These are phyloP conservation scores for Nosema granulosis DNA, from an alignment of 371 early-diverging fungal species.

Conservation along the genomic window DNA sequence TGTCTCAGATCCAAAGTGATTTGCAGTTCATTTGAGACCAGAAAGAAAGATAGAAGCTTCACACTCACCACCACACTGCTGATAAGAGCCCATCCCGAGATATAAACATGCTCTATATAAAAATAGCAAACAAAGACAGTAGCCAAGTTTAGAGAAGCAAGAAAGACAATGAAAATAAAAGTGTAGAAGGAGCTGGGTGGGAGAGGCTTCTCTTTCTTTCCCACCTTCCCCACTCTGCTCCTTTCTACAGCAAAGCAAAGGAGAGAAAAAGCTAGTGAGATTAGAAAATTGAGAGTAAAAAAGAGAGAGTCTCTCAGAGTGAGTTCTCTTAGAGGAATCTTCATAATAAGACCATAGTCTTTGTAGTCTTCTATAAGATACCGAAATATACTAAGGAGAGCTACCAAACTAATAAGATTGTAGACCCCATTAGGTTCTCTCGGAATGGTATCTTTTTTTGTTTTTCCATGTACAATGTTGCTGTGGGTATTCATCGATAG, in stretches of 20 bases:
- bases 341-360: conserved; percentile 40
- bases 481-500: no score
- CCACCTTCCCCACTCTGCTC: background rate
- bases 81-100: conserved; percentile 39
- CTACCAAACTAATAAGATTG: conserved; percentile 31
- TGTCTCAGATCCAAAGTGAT: background rate
- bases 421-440: conserved; percentile 17
- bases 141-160: conserved; percentile 13
- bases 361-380: conserved; percentile 41
- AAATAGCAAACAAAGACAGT: background rate
- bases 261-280: conserved; percentile 11
- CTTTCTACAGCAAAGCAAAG: conserved; percentile 22
- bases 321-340: conserved; percentile 27
- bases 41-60: conserved; percentile 38
- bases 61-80: conserved; percentile 9
- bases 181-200: background rate
- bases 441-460: background rate
- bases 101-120: conserved; percentile 33
- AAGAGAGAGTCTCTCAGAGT: background rate
- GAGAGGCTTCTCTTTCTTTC: background rate
- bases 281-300: conserved; percentile 1
- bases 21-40: background rate
- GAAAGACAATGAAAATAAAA: background rate
- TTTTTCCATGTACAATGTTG: no score
- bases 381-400: conserved; percentile 32